Conservation (phyloP, 257 asterid genomes). For the Capsicum baccatum region DNA sequence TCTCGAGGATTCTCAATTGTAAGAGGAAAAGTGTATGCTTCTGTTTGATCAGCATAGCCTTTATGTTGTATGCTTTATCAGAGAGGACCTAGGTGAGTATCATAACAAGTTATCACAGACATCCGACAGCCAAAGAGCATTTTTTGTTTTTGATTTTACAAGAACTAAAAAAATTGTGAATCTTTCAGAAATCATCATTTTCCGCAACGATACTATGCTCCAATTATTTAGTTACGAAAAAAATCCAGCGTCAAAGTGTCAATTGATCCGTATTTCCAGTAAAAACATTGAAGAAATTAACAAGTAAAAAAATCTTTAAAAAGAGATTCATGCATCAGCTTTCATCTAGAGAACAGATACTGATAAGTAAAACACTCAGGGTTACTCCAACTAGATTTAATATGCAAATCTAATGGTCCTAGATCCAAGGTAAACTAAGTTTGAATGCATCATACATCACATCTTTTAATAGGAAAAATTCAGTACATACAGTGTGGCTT, state of each 20-base stretch:
- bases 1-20: neutral
- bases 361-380: neutral
- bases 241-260: neutral
- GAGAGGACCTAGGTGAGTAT: neutral
- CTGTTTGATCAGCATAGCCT: neutral
- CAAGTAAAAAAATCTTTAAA: neutral
- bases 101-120: neutral
- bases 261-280: neutral
- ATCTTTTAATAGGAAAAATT: slow-evolving; percentile 15
- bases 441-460: slow-evolving; percentile 12
- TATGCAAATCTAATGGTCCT: neutral
- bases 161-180: neutral
- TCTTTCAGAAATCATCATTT: neutral
- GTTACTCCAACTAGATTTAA: neutral
- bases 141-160: neutral
- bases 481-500: slow-evolving; percentile 63
- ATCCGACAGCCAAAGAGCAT: neutral
- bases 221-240: neutral
- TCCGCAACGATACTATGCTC: neutral
- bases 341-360: neutral
- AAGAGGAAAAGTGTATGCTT: neutral
- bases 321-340: slow-evolving; percentile 5
- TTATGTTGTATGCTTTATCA: neutral
- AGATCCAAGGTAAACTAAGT: slow-evolving; percentile 11
- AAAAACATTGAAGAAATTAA: neutral